Base-by-base conservation (phyloP, 345 rosid species). In the Laguncularia racemosa region DNA sequence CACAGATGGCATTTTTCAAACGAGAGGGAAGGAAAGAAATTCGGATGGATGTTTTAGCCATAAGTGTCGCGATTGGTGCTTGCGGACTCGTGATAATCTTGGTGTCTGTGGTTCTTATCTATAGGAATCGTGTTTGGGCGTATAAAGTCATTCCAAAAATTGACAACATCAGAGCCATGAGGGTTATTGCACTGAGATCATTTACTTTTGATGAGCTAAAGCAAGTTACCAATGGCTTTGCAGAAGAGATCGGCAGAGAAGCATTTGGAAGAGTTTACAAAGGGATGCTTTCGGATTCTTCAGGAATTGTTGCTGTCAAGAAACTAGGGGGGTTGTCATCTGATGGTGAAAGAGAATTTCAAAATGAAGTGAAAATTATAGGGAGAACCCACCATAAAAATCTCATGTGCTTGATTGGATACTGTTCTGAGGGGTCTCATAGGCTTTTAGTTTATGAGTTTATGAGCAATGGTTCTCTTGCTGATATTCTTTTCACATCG, bases 381-480 rank as follows among this genome's bases (percentile, higher is more conserved):
- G 70, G 59, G 13, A 64, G 52, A 52, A 60, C 66, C 3, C 69
- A 65, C 44, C 74, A 70, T 18, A 19, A 21, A 44, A 64, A 60
- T 45, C 19, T 70, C 21, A 65, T 63, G 2, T 48, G 33, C 20
- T 21, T 69, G 20, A 44, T 69, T 1, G 65, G 65, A 6, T 69
- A 54, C 20, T 69, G 61, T 61, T 11, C 44, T 38, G 58, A 64
- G 6, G 65, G 53, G 19, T 6, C 53, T 16, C 44, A 69, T 8
- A 59, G 59, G 61, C 57, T 59, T n/a, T 55, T 64, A 54, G 65
- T 70, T 11, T 64, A 59, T 3, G 61, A 59, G 40, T 64, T 54
- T 44, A 64, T 64, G 73, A 50, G 57, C 46, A 70, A 64, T 28
- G 65, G 61, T 2, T 64, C 66, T 18, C 57, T 70, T 13, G 62